Base-by-base conservation (phyloP, 2,329 filamentous ascomycete genomes). In the Ceratocystis harringtonii region DNA sequence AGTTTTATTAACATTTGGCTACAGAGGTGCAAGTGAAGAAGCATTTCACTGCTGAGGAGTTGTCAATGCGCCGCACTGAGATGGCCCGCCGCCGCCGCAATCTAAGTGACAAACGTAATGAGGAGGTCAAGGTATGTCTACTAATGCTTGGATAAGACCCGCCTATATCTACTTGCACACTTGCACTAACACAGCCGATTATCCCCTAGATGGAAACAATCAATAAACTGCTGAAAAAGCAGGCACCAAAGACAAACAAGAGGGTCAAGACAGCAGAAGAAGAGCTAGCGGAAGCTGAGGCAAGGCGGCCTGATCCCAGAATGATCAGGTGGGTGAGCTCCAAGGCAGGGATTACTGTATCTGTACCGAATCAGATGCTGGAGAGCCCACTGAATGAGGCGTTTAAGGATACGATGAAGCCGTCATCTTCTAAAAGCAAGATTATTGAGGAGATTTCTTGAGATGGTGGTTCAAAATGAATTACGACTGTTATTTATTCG, bases 221-320 rank as follows among this genome's bases (percentile, higher is more conserved):
- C 81, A 92, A 94, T 78, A 91, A 92, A 71, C 84, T 94, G 1
- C 83, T 94, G 63, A 91, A 91, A 75, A 91, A 92, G 73, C 89
- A 92, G 73, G 88, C 89, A 0, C 86, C 89, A 28, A 92, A 92
- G 74, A 84, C 83, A 66, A 86, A 81, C 69, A 78, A 79, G 69
- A 82, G 81, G 69, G 79, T 74, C 41, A 79, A 72, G 57, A 73
- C 71, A 67, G 77, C 69, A 67, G 68, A 65, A 50, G 65, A 68
- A 22, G 75, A 69, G 64, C 73, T 70, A 66, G 77, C 69, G 68
- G 81, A 78, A 43, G 80, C 80, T 10, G 79, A 78, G 8, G 77
- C 76, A 1, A 77, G 78, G 6, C 82, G 77, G 68, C 77, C 85
- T 0, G 79, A 83, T 68, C 80, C 85, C 1, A 76, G 85, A 6